Base-by-base conservation (phyloP, 2,329 filamentous ascomycete species). In the Fusarium floridanum region DNA sequence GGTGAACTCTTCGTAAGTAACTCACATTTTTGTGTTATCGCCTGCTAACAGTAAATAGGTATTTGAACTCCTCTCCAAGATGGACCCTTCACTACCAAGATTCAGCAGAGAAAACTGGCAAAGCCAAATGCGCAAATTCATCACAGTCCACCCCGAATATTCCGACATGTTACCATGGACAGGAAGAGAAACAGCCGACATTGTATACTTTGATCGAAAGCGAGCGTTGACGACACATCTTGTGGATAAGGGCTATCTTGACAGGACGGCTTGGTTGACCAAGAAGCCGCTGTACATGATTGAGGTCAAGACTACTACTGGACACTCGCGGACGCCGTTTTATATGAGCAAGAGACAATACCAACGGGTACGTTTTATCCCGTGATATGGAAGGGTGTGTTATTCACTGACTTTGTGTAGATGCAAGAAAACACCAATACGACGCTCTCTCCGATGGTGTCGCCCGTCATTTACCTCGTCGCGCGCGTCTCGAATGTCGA, bases 231-330 rank as follows among this genome's bases (percentile, higher is more conserved):
- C 86, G 2, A 56, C 64, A 1, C 39, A 81, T 6, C 67, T 87
- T 3, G 76, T 84, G 4, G 72, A 79, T 8, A 77, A 77, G n/a
- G 81, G 82, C 3, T 81, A 85, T 61, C 74, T 85, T 0, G 67
- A 72, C 8, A 32, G 50, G 24, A 67, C 71, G 2, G n/a, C 41
- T 0, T 85, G 82, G 81, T 32, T 43, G 12, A 74, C 53, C 12
- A 69, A 66, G 60, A 73, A 59, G 5, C 85, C 83, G 1, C 72
- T 80, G 36, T 89, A 87, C 71, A 85, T 83, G 24, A 84, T 89
- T 3, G 88, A 89, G 65, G 87, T 89, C 39, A 89, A 89, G 74
- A 82, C 86, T 1, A 88, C 87, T 0, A 84, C 83, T 0, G 76
- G 77, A 1, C 57, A 71, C 2, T 83, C 79, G 50, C 76, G 81